Evolutionary conservation across 371 early-diverging fungal genomes (phyloP).

Genomic region (Rhizopus delemar): DNA sequence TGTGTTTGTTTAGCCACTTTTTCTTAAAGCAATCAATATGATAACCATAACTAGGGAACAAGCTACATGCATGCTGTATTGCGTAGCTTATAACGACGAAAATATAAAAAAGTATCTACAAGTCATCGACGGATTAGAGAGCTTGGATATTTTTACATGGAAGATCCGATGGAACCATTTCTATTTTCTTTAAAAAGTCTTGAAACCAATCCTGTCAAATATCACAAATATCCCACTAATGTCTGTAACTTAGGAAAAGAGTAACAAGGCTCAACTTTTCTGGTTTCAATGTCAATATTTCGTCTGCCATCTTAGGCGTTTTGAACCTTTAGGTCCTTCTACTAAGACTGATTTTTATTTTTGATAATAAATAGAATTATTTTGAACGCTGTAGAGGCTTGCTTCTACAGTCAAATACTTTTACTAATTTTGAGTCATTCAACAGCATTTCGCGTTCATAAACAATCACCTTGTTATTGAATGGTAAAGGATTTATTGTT

Average conservation of each 20-base stretch:
- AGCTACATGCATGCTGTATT: constrained; percentile 9
- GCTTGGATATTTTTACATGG: constrained; percentile 19
- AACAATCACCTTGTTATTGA: constrained; percentile 20
- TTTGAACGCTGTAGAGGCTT: constrained; percentile 17
- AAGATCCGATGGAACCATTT: constrained; percentile 20
- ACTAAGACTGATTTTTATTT: constrained; percentile 13
- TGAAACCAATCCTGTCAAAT: constrained; percentile 23
- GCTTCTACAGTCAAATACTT: constrained; percentile 18
- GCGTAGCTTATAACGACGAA: constrained; percentile 11
- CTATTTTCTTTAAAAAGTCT: constrained; percentile 19
- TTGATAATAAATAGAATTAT: constrained; percentile 6
- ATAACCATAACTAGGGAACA: constrained; percentile 16
- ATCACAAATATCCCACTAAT: constrained; percentile 19
- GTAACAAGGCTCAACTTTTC: constrained; percentile 25
- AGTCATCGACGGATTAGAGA: constrained; percentile 7
- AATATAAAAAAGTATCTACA: constrained; percentile 12
- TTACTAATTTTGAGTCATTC: constrained; percentile 18
- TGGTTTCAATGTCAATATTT: constrained; percentile 11
- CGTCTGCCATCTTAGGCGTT: constrained; percentile 1
- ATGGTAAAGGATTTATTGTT: constrained; percentile 18
- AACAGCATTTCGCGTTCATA: constrained; percentile 19
- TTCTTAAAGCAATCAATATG: constrained; percentile 3
- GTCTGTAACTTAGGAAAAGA: constrained; percentile 21
- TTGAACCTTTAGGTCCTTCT: constrained; percentile 18
- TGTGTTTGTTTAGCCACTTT: not conserved